Evolutionary conservation across 1,284 basidiomycete species (phyloP).

Genomic region (Chalciporus sp.): DNA sequence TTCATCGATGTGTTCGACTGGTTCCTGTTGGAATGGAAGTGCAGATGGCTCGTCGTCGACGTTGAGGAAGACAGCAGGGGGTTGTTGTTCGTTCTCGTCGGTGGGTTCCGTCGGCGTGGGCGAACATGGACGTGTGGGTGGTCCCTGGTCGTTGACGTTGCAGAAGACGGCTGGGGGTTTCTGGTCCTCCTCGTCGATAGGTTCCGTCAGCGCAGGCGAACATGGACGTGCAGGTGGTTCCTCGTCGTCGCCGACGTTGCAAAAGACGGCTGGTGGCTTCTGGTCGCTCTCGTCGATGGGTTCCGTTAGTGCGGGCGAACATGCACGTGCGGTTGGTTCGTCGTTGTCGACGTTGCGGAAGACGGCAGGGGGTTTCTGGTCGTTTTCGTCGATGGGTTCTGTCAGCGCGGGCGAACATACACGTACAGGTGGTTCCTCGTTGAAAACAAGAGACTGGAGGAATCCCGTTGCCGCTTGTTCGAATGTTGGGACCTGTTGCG

Average conservation of each 20-base stretch:
- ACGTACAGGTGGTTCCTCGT: not conserved
- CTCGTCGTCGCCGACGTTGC: not conserved
- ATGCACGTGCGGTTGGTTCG: not conserved
- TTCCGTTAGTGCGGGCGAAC: slow-evolving; percentile 1
- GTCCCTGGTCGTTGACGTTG: not conserved
- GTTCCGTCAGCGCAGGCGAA: not conserved
- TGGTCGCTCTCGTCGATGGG: slow-evolving; percentile 6
- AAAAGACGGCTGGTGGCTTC: not conserved
- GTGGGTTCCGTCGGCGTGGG: slow-evolving; percentile 1
- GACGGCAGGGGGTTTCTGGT: not conserved
- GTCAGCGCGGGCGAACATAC: not conserved
- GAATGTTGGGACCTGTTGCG: not conserved
- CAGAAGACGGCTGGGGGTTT: not conserved
- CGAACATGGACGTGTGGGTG: not conserved
- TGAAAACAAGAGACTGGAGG: not conserved
- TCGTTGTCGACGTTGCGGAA: not conserved
- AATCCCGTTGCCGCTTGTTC: not conserved
- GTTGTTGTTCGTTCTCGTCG: slow-evolving; percentile 2
- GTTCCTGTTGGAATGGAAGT: no score
- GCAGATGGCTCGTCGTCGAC: not conserved
- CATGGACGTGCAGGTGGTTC: not conserved
- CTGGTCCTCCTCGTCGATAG: not conserved
- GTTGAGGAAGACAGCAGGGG: not conserved
- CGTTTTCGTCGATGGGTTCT: not conserved
- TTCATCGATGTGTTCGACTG: no score